Evolutionary conservation across 441 rosid species (phyloP), one percentile per base, ranked within the genome.

Genomic region (Euphorbia schlechtendalii): DNA sequence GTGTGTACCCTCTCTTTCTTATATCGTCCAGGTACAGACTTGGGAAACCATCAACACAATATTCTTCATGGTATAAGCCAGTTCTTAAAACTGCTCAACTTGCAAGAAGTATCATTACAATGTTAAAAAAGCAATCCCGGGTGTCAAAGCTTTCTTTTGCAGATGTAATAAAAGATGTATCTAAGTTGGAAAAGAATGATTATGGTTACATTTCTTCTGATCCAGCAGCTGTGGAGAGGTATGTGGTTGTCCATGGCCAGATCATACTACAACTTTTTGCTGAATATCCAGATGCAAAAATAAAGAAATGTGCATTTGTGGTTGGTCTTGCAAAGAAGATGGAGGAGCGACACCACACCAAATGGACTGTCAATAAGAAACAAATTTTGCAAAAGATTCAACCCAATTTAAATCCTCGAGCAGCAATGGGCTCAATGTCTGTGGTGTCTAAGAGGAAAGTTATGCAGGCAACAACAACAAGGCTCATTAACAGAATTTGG

Each of bases 381-480:
- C 82, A 80, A 67, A 65, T 82, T 45, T 17, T 80, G 69, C 69
- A 68, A 65, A 69, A 71, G 76, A 74, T 60, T 40, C 80, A 68
- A 62, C 56, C 63, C 64, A 90, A 88, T 78, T 58, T 82, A 74
- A 90, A 92, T 74, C 96, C 94, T 11, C 81, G 85, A 74, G 85
- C 85, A 61, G 78, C 76, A 6, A 79, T 90, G 88, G 78, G 66
- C 59, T 73, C 83, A 55, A 55, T 84, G 80, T 76, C 83, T 60
- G 64, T 70, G 25, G 62, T 58, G 49, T 87, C 94, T 36, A 88
- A 76, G 70, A 84, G 82, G 69, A 83, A 85, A 62, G 90, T 71
- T 20, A 90, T 90, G 96, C 89, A 75, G 67, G 96, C 96, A 9
- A 90, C 98, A 28, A 84, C 97, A 58, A 92, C 96, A 43, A 78